Evolutionary conservation across 805 yeast species (phyloP).

Genomic region (Starmerella vitae): DNA sequence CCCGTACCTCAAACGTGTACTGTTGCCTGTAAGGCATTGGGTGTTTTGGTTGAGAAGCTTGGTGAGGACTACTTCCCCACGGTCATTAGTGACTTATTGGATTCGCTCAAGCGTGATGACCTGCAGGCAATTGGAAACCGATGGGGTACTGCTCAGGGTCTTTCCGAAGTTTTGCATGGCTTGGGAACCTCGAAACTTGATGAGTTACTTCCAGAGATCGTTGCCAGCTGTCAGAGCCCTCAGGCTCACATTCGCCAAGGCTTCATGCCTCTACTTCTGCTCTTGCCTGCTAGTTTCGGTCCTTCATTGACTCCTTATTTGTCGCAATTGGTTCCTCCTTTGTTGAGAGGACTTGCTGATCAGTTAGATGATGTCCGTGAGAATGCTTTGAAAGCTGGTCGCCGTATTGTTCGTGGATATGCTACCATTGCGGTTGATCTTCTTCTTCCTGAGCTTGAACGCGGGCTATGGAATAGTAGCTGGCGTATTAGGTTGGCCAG

Average conservation of each 20-base stretch:
- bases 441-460: conserved; percentile 83
- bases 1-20: conserved; percentile 97
- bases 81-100: conserved; percentile 66
- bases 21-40: conserved; percentile 93
- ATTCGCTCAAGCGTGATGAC: conserved; percentile 49
- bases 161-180: conserved; percentile 87
- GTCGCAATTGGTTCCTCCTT: conserved; percentile 75
- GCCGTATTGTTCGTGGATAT: conserved; percentile 78
- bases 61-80: conserved; percentile 95
- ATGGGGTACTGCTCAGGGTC: conserved; percentile 93
- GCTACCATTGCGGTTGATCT: conserved; percentile 88
- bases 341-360: conserved; percentile 84
- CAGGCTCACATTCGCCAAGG: conserved; percentile 75
- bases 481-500: conserved; percentile 85
- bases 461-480: conserved; percentile 68
- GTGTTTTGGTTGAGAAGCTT: conserved; percentile 86
- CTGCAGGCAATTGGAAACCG: conserved; percentile 75
- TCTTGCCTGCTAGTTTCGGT: conserved; percentile 77
- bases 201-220: conserved; percentile 69
- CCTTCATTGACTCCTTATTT: conserved; percentile 86
- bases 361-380: conserved; percentile 75
- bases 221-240: conserved; percentile 54
- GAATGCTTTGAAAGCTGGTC: conserved; percentile 81
- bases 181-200: conserved; percentile 79
- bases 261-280: conserved; percentile 75